A percentile compares a stretch with the other conserved stretches of the same genome.
phyloP scores from a whole-genome alignment of 202 grass and related monocot species.

The Schoenoplectus tabernaemontani region DNA sequence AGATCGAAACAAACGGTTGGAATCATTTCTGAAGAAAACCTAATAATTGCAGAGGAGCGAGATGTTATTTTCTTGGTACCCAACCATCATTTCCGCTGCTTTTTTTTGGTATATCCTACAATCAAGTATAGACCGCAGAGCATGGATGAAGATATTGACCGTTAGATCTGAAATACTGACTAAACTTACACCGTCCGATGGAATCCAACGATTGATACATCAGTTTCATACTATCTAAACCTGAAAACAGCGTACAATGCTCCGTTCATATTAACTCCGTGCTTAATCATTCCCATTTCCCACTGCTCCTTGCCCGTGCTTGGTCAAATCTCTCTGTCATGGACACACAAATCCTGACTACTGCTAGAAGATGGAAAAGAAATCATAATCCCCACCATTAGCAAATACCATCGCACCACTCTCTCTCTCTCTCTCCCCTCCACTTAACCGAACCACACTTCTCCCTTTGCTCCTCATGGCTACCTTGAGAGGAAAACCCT shows the following conservation, averaged over 20 bases:
- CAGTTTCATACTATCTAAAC: not conserved
- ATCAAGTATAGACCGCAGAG: not conserved
- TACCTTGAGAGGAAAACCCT: not conserved
- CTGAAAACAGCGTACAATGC: not conserved
- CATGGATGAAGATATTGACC: too few relatives aligned
- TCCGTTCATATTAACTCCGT: not conserved
- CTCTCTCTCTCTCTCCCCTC: not conserved
- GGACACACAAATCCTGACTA: not conserved
- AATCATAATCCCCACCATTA: not conserved
- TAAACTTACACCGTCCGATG: not conserved
- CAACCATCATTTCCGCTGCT: too few relatives aligned
- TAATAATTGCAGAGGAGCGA: not conserved
- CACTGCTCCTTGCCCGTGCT: not conserved
- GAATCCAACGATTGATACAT: too few relatives aligned
- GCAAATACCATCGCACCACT: not conserved
- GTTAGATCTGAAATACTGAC: not conserved
- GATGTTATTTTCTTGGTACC: too few relatives aligned
- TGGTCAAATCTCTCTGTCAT: not conserved
- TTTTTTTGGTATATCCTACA: not conserved
- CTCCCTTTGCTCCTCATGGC: not conserved
- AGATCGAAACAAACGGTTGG: not conserved
- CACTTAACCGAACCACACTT: too few relatives aligned
- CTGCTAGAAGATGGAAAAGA: not conserved
- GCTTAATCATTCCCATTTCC: not conserved
- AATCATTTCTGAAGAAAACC: not conserved